Evolutionary conservation across 192 early-diverging fungal species (phyloP).

Genomic region (Backusella tuberculispora): DNA sequence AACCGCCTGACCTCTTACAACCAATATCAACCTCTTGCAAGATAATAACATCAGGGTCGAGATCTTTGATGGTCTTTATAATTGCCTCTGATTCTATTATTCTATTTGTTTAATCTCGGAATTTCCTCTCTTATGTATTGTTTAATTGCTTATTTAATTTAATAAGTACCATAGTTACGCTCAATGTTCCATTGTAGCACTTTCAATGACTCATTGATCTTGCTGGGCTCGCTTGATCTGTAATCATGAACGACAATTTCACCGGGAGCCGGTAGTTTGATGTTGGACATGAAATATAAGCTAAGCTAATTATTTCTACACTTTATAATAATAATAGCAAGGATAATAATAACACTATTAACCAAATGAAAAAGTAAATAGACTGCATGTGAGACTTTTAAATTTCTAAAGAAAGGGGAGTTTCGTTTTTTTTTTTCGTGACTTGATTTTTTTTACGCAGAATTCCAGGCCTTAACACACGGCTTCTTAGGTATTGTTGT

Average conservation of each 20-base stretch:
- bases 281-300: not conserved
- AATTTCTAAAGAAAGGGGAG: constrained; percentile 2
- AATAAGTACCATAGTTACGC: constrained; percentile 64
- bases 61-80: constrained; percentile 49
- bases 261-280: constrained; percentile 11
- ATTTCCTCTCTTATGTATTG: not conserved
- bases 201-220: constrained; percentile 47
- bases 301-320: not conserved
- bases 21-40: constrained; percentile 82
- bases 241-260: constrained; percentile 21
- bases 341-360: not conserved
- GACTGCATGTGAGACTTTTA: not conserved
- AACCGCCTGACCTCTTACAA: constrained; percentile 66
- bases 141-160: not conserved
- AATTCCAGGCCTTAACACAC: not conserved
- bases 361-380: not conserved
- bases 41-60: constrained; percentile 73
- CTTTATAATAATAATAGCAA: too few relatives aligned
- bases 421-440: constrained; percentile 9
- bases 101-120: not conserved
- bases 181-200: constrained; percentile 86
- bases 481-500: too few relatives aligned
- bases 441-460: not conserved
- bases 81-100: constrained; percentile 54
- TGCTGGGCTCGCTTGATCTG: not conserved